These are phyloP conservation scores for Bacidia gigantensis DNA, from an alignment of 495 filamentous ascomycete species.

Conservation along the genomic window DNA sequence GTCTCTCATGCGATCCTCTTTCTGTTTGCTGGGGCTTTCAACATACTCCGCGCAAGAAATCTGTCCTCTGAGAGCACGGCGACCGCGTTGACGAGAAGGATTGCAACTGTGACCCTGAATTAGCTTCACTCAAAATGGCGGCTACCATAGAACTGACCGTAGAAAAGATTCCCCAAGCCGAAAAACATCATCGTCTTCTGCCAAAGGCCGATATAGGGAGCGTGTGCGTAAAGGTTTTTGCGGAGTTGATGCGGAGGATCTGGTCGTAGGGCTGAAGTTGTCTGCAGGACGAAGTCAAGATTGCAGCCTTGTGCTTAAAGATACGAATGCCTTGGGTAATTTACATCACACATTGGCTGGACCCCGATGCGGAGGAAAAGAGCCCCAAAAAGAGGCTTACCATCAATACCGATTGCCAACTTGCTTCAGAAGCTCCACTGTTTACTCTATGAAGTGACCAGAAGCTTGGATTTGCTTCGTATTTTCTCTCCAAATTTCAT, in stretches of 20 bases:
- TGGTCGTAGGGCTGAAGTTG: constrained; percentile 12
- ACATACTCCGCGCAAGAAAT: constrained; percentile 86
- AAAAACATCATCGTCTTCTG: constrained; percentile 49
- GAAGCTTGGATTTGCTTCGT: neutral
- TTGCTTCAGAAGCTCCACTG: too few relatives aligned
- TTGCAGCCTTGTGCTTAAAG: too few relatives aligned
- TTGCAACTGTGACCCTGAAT: constrained; percentile 37
- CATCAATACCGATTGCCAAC: constrained; percentile 5
- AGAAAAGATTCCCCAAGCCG: constrained; percentile 57
- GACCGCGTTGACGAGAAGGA: constrained; percentile 88
- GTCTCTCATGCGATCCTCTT: neutral
- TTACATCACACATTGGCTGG: too few relatives aligned
- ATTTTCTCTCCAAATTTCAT: constrained; percentile 18
- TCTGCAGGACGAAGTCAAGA: neutral
- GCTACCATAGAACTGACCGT: constrained; percentile 34
- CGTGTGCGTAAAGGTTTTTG: neutral
- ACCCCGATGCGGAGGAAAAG: too few relatives aligned
- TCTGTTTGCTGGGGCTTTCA: neutral
- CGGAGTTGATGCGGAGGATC: constrained; percentile 1
- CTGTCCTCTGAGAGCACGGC: constrained; percentile 94
- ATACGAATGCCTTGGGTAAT: too few relatives aligned
- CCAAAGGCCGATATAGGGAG: neutral
- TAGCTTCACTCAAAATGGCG: constrained; percentile 3
- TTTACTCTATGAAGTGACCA: too few relatives aligned
- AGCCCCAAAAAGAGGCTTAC: too few relatives aligned